A percentile compares a stretch with the other conserved stretches of the same genome.
These are phyloP conservation scores for Tylopilus plumbeoviolaceoides DNA, from an alignment of 768 basidiomycete genomes.

Conservation along the genomic window DNA sequence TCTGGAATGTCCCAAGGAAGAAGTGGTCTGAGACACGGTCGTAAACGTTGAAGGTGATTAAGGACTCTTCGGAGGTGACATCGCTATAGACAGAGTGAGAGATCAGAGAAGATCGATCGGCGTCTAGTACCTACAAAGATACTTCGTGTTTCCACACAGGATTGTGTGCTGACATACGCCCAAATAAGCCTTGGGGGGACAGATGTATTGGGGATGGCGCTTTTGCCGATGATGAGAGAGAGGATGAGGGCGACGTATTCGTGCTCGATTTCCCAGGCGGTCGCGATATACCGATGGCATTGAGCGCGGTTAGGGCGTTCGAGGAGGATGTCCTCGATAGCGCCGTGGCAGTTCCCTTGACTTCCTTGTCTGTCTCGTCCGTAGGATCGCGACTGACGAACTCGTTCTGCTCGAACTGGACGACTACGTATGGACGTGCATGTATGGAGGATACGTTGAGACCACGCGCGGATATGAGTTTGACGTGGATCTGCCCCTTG, in stretches of 20 bases:
- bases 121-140: conserved; percentile 70
- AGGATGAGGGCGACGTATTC: conserved; percentile 42
- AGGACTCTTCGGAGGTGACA: conserved; percentile 82
- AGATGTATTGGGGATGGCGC: conserved; percentile 28
- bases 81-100: conserved; percentile 56
- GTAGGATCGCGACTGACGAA: conserved; percentile 91
- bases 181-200: conserved; percentile 49
- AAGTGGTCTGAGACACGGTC: conserved; percentile 81
- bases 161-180: conserved; percentile 71
- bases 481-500: conserved; percentile 87
- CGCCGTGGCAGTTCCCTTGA: conserved; percentile 70
- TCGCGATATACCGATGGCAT: conserved; percentile 52
- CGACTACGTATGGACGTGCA: conserved; percentile 88
- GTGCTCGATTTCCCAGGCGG: conserved; percentile 40
- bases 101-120: conserved; percentile 12
- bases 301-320: conserved; percentile 62
- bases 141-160: conserved; percentile 99
- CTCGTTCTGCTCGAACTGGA: conserved; percentile 98
- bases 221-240: conserved; percentile 37
- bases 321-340: conserved; percentile 56
- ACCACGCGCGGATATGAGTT: conserved; percentile 86
- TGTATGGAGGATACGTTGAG: conserved; percentile 66
- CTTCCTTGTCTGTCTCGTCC: conserved; percentile 81
- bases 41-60: conserved; percentile 86
- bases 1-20: conserved; percentile 88